Evolutionary conservation across 345 rosid species (phyloP), one percentile per base, ranked within the genome.

Genomic region (Syzygium aqueum): DNA sequence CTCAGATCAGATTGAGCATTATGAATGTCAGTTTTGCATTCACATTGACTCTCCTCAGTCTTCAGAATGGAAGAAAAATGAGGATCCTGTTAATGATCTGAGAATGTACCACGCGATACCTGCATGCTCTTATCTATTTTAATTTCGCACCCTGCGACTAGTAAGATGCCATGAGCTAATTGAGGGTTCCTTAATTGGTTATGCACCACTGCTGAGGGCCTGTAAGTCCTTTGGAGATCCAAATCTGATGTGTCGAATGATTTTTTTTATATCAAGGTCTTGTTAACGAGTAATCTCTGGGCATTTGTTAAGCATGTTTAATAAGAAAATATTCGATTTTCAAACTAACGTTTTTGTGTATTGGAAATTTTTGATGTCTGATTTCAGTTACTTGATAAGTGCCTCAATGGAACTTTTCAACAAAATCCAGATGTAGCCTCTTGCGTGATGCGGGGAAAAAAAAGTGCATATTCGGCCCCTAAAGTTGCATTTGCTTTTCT

Each of bases 1-100:
- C 57, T 88, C 92, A 80, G 67, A 85, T 84, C 28, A 86, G 46
- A 25, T 40, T 78, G 51, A n/a, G 84, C 73, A 54, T 80, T 43
- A 43, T 43, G 40, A 56, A 52, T 52, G 50, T 85, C 40, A 22
- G 86, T 80, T 33, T 83, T 78, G 84, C 80, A 67, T 33, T 67
- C 82, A 33, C 82, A 37, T 73, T 73, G 27, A 73, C 82, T 37
- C 82, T 16, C 46, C 78, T 30, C 46, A 67, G 43, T 17, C 78
- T 67, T 65, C 46, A 16, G 46, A 67, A 67, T 43, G 46, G 78
- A 67, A 67, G 46, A 67, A 67, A 67, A 67, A 67, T 67, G 78
- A 17, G 43, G 78, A 67, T 67, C 78, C 46, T 67, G 11, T 67
- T 67, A 67, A 30, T 67, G 23, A 67, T 67, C 78, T 67, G 22